phyloP scores from a whole-genome alignment of 140 eudicot species.

The Ambrosia hybrid region DNA sequence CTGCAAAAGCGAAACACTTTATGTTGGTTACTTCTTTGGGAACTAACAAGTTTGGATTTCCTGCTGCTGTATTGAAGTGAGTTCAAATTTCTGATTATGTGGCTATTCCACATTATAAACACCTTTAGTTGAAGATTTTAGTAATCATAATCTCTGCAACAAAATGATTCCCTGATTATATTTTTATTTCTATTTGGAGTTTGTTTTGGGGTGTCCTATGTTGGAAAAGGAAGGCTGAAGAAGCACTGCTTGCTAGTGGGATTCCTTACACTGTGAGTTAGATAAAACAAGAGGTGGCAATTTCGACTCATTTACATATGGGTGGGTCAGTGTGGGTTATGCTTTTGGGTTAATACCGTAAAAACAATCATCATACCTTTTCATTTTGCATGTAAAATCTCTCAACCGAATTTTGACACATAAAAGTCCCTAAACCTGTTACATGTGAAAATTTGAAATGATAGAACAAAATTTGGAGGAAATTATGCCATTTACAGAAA shows the following conservation, averaged over 20 bases:
- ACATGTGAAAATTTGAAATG: neutral
- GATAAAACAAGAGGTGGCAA: constrained; percentile 2
- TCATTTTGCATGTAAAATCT: neutral
- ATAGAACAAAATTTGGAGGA: neutral
- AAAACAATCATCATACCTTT: neutral
- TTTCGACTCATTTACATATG: constrained; percentile 8
- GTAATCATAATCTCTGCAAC: constrained; percentile 9
- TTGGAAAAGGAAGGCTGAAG: constrained; percentile 99
- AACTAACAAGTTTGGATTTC: constrained; percentile 93
- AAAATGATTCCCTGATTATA: constrained; percentile 17
- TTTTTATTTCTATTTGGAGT: constrained; percentile 38
- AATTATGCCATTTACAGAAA: neutral
- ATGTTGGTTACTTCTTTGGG: constrained; percentile 89
- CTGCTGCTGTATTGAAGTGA: constrained; percentile 96
- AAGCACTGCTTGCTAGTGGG: constrained; percentile 90
- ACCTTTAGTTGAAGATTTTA: constrained; percentile 5
- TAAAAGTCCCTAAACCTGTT: neutral
- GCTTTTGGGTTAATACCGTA: neutral
- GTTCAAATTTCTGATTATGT: constrained; percentile 21
- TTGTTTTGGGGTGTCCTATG: constrained; percentile 93
- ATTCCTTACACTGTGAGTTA: constrained; percentile 93
- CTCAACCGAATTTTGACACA: neutral
- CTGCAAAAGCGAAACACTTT: constrained; percentile 82
- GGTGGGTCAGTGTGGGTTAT: constrained; percentile 16
- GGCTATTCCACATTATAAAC: neutral